Conservation (phyloP, 192 early-diverging fungal species). For the Podila clonocystis region DNA sequence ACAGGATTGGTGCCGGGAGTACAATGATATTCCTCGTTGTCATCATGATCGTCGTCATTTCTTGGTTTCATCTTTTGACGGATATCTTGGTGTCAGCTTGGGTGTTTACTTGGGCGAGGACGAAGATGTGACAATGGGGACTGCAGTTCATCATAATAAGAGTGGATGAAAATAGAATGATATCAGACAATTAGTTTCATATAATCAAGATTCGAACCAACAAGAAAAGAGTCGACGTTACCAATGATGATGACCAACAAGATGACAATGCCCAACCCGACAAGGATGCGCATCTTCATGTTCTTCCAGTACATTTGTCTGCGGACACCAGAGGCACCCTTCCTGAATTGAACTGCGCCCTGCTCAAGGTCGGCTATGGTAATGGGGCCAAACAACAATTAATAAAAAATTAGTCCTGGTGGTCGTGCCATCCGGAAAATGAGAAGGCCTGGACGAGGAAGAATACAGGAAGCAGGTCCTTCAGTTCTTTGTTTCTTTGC, state of each 20-base stretch:
- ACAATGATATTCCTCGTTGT: too few relatives aligned
- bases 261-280: conserved; percentile 78
- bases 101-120: too few relatives aligned
- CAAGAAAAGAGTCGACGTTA: background rate
- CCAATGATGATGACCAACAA: conserved; percentile 86
- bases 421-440: background rate
- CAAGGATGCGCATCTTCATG: conserved; percentile 94
- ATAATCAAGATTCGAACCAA: background rate
- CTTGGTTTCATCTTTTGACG: too few relatives aligned
- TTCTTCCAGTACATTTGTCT: conserved; percentile 98
- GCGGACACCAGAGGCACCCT: conserved; percentile 81
- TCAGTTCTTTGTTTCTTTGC: too few relatives aligned
- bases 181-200: background rate
- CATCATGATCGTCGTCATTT: too few relatives aligned
- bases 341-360: conserved; percentile 68
- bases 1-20: too few relatives aligned
- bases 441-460: background rate
- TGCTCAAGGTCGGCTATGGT: conserved; percentile 46
- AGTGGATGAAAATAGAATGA: background rate
- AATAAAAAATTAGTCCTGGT: background rate
- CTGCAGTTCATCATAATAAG: background rate
- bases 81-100: too few relatives aligned
- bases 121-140: conserved; percentile 23
- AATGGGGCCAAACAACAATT: background rate
- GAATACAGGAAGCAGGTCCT: background rate